phyloP scores from a whole-genome alignment of 768 basidiomycete genomes.

The Mycena capillaripes region DNA sequence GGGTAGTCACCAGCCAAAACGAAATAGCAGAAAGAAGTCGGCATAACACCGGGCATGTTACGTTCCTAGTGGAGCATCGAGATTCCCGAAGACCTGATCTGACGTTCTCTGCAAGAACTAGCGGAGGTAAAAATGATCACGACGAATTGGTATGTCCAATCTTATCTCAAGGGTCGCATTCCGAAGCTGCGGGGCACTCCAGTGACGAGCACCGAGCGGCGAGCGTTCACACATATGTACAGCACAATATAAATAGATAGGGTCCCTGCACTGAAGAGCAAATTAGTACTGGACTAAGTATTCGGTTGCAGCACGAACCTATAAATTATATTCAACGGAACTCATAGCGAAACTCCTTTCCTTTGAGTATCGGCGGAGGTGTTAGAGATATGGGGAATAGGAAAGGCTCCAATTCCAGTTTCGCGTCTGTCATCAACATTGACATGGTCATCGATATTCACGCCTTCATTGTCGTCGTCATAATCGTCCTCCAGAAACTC shows the following conservation, averaged over 20 bases:
- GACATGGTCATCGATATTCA: slow-evolving; percentile 22
- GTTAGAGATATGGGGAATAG: neutral
- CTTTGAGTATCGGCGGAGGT: neutral
- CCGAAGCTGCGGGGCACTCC: neutral
- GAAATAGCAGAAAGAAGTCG: neutral
- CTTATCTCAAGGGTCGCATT: neutral
- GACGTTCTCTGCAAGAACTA: too few species aligned
- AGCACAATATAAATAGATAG: neutral
- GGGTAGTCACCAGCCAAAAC: neutral
- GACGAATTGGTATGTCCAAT: too few species aligned
- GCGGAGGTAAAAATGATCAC: too few species aligned
- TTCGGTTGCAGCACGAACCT: neutral
- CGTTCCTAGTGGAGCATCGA: neutral
- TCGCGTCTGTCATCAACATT: too few species aligned
- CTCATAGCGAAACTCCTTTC: neutral
- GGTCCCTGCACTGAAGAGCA: neutral
- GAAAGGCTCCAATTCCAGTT: neutral
- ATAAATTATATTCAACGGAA: neutral
- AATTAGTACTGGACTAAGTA: neutral
- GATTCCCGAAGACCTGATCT: too few species aligned
- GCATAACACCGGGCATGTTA: neutral
- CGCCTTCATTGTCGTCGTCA: slow-evolving; percentile 61
- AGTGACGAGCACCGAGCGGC: too few species aligned
- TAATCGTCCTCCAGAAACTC: slow-evolving; percentile 75
- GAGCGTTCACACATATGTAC: neutral